Evolutionary conservation across 2,329 filamentous ascomycete species (phyloP), one percentile per base, ranked within the genome.

Genomic region (Colletotrichum agaves): DNA sequence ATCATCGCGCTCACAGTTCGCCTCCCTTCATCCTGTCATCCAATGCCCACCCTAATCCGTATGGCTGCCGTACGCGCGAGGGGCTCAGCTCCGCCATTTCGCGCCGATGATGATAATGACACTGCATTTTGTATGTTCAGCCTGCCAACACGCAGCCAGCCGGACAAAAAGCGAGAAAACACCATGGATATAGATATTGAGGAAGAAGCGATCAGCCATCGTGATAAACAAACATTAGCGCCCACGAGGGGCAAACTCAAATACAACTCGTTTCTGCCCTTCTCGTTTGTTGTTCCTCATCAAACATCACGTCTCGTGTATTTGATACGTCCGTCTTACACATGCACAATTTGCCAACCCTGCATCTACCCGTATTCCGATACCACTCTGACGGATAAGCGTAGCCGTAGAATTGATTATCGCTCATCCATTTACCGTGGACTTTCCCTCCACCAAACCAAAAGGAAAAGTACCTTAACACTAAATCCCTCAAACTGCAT

Each of bases 371-470:
- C 19, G 17, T 39, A 12, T 17, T 10, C 17, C 43, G 17, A 59
- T 39, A 59, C 44, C 44, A 39, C 44, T 47, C 43, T 49, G 41
- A 58, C 43, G n/a, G 37, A 23, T 7, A 21, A 13, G 35, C 13
- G 35, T 37, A 37, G 35, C 13, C 35, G 13, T n/a, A 8, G 35
- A 33, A 10, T 52, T 27, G 17, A 52, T 17, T 31, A 35, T 52
- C 12, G 11, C 33, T 17, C 21, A 23, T 57, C 52, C 39, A 47
- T 60, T 60, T 46, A 37, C 31, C 52, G n/a, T n/a, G 52, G 44
- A 57, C 61, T 35, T 15, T n/a, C 19, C 47, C n/a, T n/a, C n/a
- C n/a, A n/a, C n/a, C 31, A 39, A 21, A 21, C 61, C 61, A 52
- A n/a, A 53, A 46, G 33, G 11, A 41, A 41, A 41, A 13, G 19